Percentiles rank a stretch among this genome's conserved stretches.
Evolutionary conservation across 1,139 yeast genomes (phyloP).

Genomic region (Sugiyamaella sp.): DNA sequence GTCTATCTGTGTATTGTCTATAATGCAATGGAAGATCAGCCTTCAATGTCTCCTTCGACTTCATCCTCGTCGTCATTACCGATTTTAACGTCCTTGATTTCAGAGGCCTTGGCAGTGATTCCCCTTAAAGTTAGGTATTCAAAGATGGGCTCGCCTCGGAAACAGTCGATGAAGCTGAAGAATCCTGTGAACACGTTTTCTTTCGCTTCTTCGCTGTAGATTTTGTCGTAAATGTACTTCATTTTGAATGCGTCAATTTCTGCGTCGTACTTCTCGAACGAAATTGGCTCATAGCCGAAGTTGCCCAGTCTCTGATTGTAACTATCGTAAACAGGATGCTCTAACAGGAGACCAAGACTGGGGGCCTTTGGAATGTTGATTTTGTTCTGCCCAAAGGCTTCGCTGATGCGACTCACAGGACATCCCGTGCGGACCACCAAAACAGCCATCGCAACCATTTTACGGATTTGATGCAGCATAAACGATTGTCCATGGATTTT

Average conservation of each 20-base stretch:
- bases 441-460: constrained; percentile 96
- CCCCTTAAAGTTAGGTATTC: constrained; percentile 75
- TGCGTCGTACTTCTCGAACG: constrained; percentile 63
- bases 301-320: constrained; percentile 72
- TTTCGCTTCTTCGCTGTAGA: constrained; percentile 82
- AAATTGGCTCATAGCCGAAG: constrained; percentile 78
- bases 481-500: constrained; percentile 98
- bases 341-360: constrained; percentile 86
- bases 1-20: not conserved
- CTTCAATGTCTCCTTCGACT: constrained; percentile 38
- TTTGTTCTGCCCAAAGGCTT: constrained; percentile 73
- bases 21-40: constrained; percentile 24
- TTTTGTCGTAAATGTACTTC: constrained; percentile 87
- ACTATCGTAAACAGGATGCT: constrained; percentile 88
- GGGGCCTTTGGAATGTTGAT: constrained; percentile 97
- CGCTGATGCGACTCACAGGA: constrained; percentile 72
- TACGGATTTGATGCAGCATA: constrained; percentile 97
- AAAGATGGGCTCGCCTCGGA: constrained; percentile 62
- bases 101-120: constrained; percentile 40
- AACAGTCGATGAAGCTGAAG: constrained; percentile 84
- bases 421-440: constrained; percentile 83
- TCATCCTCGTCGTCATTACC: constrained; percentile 39
- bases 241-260: constrained; percentile 86
- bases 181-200: constrained; percentile 90
- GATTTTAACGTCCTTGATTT: constrained; percentile 30